Conservation (phyloP, 805 yeast genomes). For the Pichia californica region DNA sequence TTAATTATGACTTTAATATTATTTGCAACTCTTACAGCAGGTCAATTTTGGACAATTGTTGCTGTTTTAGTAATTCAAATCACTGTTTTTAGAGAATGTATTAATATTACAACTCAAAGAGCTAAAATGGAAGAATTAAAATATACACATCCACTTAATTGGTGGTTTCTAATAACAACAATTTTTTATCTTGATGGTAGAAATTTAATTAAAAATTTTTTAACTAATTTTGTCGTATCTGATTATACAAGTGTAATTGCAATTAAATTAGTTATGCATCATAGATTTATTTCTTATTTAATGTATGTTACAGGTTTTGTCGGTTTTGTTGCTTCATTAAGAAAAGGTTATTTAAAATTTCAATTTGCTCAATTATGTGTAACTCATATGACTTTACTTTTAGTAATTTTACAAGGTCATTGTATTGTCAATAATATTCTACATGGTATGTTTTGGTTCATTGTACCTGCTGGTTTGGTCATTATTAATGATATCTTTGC, state of each 20-base stretch:
- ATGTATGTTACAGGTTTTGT: slow-evolving; percentile 84
- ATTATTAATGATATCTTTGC: slow-evolving; percentile 95
- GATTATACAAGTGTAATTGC: slow-evolving; percentile 24
- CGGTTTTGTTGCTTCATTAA: slow-evolving; percentile 80
- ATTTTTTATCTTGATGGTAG: slow-evolving; percentile 87
- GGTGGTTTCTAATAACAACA: slow-evolving; percentile 88
- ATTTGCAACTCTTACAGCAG: slow-evolving; percentile 65
- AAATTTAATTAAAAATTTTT: slow-evolving; percentile 55
- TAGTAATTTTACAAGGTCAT: slow-evolving; percentile 92
- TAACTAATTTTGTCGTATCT: slow-evolving; percentile 24
- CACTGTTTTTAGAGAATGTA: slow-evolving; percentile 85
- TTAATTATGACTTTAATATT: slow-evolving; percentile 80
- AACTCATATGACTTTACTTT: slow-evolving; percentile 86
- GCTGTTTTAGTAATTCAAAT: slow-evolving; percentile 70
- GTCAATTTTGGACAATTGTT: slow-evolving; percentile 75
- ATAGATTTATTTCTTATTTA: slow-evolving; percentile 76
- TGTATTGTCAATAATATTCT: slow-evolving; percentile 83
- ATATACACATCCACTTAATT: slow-evolving; percentile 74
- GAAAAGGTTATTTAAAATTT: slow-evolving; percentile 82
- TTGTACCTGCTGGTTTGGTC: slow-evolving; percentile 86
- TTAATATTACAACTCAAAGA: slow-evolving; percentile 67
- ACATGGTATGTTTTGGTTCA: slow-evolving; percentile 90
- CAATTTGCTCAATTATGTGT: slow-evolving; percentile 92
- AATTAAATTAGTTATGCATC: slow-evolving; percentile 44
- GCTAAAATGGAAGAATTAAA: slow-evolving; percentile 83